phyloP scores from a whole-genome alignment of 352 stramenopile species.

The Pythium aristosporum region DNA sequence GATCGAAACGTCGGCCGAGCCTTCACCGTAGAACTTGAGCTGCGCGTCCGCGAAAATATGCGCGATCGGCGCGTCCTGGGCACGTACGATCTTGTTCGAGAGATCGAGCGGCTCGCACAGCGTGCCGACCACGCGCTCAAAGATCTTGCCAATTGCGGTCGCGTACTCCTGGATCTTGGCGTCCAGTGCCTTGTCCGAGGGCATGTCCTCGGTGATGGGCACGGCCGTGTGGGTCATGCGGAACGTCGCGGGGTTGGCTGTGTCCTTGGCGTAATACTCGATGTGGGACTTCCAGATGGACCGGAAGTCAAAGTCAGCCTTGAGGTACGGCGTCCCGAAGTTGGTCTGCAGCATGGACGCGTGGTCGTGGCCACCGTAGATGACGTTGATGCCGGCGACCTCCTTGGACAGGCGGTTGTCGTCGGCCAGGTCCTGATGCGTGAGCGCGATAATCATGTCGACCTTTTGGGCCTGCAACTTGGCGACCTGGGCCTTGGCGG shows the following conservation, averaged over 20 bases:
- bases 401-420: slow-evolving; percentile 74
- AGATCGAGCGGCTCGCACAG: slow-evolving; percentile 61
- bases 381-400: slow-evolving; percentile 60
- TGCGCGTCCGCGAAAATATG: slow-evolving; percentile 54
- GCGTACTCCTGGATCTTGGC: slow-evolving; percentile 48
- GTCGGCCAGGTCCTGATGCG: slow-evolving; percentile 65
- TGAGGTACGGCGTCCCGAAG: slow-evolving; percentile 71
- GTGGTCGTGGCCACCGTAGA: slow-evolving; percentile 75
- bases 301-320: slow-evolving; percentile 71
- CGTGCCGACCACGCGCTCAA: slow-evolving; percentile 44
- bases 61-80: slow-evolving; percentile 47
- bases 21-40: slow-evolving; percentile 50
- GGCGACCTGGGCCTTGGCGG: slow-evolving; percentile 50
- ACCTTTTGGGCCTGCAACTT: slow-evolving; percentile 39
- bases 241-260: slow-evolving; percentile 28
- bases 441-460: slow-evolving; percentile 75
- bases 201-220: slow-evolving; percentile 59
- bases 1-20: slow-evolving; percentile 47
- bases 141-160: slow-evolving; percentile 38
- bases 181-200: slow-evolving; percentile 49
- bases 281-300: slow-evolving; percentile 62
- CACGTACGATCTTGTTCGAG: slow-evolving; percentile 47
- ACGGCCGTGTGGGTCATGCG: slow-evolving; percentile 55
- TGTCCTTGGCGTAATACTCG: slow-evolving; percentile 50
- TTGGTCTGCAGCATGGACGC: slow-evolving; percentile 72